Conservation (phyloP, 805 yeast species). For the Zygoascus bituminiphila region DNA sequence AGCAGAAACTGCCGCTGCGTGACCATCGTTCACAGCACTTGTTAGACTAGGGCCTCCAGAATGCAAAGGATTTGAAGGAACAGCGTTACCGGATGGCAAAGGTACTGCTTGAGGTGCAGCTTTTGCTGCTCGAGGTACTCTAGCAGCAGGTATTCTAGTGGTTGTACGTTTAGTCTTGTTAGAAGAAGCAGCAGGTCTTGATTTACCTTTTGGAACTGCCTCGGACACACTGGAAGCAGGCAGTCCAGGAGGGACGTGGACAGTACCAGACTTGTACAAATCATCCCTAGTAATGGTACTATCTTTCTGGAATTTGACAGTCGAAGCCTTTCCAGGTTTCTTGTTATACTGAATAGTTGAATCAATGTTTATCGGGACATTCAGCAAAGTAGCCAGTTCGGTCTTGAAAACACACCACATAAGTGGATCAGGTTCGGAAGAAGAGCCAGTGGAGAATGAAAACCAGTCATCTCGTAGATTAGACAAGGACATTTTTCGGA, state of each 20-base stretch:
- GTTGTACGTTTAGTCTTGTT: background rate
- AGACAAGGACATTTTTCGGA: slow-evolving; percentile 60
- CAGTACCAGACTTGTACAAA: slow-evolving; percentile 78
- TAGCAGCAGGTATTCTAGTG: slow-evolving; percentile 14
- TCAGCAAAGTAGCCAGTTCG: slow-evolving; percentile 69
- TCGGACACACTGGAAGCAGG: slow-evolving; percentile 67
- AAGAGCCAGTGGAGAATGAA: slow-evolving; percentile 51
- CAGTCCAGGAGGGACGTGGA: slow-evolving; percentile 69
- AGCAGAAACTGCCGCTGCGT: slow-evolving; percentile 1
- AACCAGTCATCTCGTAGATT: slow-evolving; percentile 88
- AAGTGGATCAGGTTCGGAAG: slow-evolving; percentile 63
- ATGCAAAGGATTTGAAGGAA: background rate
- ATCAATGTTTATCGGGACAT: slow-evolving; percentile 56
- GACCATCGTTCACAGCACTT: background rate
- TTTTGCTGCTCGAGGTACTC: slow-evolving; percentile 19
- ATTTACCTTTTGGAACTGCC: slow-evolving; percentile 53
- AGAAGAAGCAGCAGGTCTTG: slow-evolving; percentile 9
- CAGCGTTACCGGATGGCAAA: slow-evolving; percentile 2
- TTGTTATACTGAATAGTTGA: slow-evolving; percentile 74
- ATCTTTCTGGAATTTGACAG: slow-evolving; percentile 60
- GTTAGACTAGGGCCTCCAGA: background rate
- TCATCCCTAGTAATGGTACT: slow-evolving; percentile 55
- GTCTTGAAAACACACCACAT: slow-evolving; percentile 81
- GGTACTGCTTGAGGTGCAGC: slow-evolving; percentile 7
- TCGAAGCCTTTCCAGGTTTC: slow-evolving; percentile 74